Conservation (phyloP, 768 basidiomycete species). For the Boletus coccyginus region DNA sequence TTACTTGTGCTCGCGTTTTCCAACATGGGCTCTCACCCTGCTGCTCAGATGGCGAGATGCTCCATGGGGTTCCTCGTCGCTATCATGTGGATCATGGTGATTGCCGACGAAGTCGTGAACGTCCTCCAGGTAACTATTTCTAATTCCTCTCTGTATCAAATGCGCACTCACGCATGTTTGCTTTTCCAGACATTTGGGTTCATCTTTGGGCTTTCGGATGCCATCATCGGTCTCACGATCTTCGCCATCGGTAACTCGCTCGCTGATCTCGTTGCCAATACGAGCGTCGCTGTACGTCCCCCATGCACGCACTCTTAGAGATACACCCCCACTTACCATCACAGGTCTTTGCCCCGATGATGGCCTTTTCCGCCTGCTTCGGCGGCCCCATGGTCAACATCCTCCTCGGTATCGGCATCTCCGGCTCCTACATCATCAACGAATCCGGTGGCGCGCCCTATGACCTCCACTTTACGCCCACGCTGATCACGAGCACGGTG, state of each 20-base stretch:
- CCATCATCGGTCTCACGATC: conserved; percentile 94
- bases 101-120: conserved; percentile 93
- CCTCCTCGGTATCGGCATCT: conserved; percentile 86
- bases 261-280: conserved; percentile 95
- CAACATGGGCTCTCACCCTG: conserved; percentile 53
- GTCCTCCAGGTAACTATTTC: conserved; percentile 68
- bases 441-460: conserved; percentile 57
- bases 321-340: neutral
- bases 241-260: conserved; percentile 97
- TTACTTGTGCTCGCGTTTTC: conserved; percentile 58
- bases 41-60: conserved; percentile 69
- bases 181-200: conserved; percentile 76
- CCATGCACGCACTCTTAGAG: neutral
- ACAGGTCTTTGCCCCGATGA: conserved; percentile 82
- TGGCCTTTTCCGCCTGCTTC: conserved; percentile 96
- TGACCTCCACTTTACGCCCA: conserved; percentile 73
- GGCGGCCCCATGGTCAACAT: conserved; percentile 93
- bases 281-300: conserved; percentile 78
- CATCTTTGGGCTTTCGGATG: conserved; percentile 94
- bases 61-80: conserved; percentile 89
- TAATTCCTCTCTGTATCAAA: neutral
- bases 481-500: conserved; percentile 78
- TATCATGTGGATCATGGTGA: conserved; percentile 97
- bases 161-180: neutral
- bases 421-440: conserved; percentile 81